These are phyloP conservation scores for Acacia crassicarpa DNA, from an alignment of 306 rosid species.

Conservation along the genomic window DNA sequence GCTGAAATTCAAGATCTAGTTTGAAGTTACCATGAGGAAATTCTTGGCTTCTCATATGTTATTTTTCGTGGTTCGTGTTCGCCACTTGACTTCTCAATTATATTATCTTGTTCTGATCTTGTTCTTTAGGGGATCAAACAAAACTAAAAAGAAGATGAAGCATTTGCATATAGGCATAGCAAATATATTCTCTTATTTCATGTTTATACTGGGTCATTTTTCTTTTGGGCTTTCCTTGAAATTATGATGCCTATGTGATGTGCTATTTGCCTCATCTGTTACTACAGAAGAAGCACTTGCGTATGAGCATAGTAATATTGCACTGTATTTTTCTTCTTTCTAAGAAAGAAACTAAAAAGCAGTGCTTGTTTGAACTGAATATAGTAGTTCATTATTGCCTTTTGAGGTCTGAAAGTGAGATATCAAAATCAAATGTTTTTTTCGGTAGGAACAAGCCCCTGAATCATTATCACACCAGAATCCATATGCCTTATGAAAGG, in stretches of 20 bases:
- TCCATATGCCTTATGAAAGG: no score
- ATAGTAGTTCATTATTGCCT: slow-evolving; percentile 1
- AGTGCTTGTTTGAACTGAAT: slow-evolving; percentile 16
- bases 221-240: slow-evolving; percentile 7
- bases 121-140: not conserved
- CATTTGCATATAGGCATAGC: no score
- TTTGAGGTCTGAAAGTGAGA: slow-evolving; percentile 21
- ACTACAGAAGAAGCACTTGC: not conserved
- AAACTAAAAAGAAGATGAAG: not conserved
- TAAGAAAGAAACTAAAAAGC: slow-evolving; percentile 3
- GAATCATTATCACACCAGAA: not conserved
- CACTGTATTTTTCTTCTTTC: not conserved
- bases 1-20: slow-evolving; percentile 41
- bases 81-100: not conserved
- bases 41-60: slow-evolving; percentile 9
- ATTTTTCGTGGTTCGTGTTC: slow-evolving; percentile 11
- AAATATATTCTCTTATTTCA: not conserved
- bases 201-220: slow-evolving; percentile 17
- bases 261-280: slow-evolving; percentile 14
- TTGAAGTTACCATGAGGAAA: slow-evolving; percentile 15
- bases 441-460: not conserved
- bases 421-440: slow-evolving; percentile 9
- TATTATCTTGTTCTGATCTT: not conserved
- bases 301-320: not conserved
- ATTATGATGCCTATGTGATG: slow-evolving; percentile 11